A percentile compares a stretch with the other conserved stretches of the same genome.
Evolutionary conservation across 176 grass and related monocot genomes (phyloP).

Genomic region (Carex cristatella): DNA sequence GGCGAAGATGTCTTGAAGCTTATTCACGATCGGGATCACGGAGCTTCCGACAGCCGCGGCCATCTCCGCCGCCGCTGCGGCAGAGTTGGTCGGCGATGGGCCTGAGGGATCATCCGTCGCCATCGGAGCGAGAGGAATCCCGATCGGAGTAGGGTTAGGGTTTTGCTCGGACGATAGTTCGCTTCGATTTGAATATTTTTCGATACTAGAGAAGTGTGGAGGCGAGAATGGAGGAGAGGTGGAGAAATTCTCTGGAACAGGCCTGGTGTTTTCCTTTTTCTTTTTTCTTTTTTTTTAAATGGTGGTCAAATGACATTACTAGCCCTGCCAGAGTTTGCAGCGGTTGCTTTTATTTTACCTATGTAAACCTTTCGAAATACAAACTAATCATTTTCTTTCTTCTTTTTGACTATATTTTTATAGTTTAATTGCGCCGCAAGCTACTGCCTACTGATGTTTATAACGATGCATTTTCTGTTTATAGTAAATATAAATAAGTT

Average conservation of each 20-base stretch:
- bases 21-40: constrained; percentile 98
- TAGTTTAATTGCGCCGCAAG: neutral
- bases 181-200: constrained; percentile 4
- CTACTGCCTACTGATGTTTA: too few species aligned
- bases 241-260: constrained; percentile 2
- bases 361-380: neutral
- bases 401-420: neutral
- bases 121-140: constrained; percentile 21
- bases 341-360: neutral
- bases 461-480: neutral
- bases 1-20: constrained; percentile 96
- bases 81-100: constrained; percentile 23
- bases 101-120: constrained; percentile 44
- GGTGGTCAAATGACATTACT: neutral
- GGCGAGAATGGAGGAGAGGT: constrained; percentile 31
- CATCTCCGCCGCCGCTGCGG: constrained; percentile 30
- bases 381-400: neutral
- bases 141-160: constrained; percentile 36
- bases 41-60: constrained; percentile 56
- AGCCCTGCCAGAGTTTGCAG: neutral
- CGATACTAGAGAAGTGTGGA: constrained; percentile 6
- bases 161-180: constrained; percentile 18
- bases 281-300: constrained; percentile 14
- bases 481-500: neutral
- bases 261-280: neutral